Percentiles rank a stretch among this genome's conserved stretches.
These are phyloP conservation scores for Aspergillus viridinutans DNA, from an alignment of 2,329 filamentous ascomycete species.

Conservation along the genomic window DNA sequence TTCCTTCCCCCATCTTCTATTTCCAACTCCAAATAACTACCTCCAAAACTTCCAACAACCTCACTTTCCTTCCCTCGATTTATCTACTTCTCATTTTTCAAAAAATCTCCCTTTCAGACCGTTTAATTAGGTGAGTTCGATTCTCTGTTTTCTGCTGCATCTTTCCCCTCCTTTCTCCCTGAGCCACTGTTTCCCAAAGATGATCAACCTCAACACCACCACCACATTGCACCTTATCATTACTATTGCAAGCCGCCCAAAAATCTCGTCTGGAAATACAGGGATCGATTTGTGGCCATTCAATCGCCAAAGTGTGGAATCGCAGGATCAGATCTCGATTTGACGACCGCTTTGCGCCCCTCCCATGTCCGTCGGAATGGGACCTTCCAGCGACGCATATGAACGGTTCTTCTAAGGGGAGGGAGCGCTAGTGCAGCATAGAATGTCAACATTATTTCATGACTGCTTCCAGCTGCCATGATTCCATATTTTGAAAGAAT, in stretches of 20 bases:
- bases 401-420: not conserved
- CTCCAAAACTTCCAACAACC: not conserved
- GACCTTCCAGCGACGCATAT: not conserved
- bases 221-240: not conserved
- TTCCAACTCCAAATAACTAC: constrained; percentile 3
- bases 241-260: not conserved
- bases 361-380: not conserved
- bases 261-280: not conserved
- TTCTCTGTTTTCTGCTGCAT: constrained; percentile 1
- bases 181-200: not conserved
- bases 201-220: not conserved
- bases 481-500: not conserved
- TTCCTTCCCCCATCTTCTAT: constrained; percentile 4
- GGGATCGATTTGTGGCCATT: not conserved
- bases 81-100: not conserved
- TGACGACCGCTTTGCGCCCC: not conserved
- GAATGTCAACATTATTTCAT: not conserved
- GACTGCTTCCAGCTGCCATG: not conserved
- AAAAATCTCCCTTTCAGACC: not conserved
- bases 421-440: not conserved
- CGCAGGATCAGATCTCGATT: not conserved
- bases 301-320: not conserved
- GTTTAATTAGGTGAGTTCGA: not conserved
- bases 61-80: not conserved
- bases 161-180: constrained; percentile 5